A percentile compares a stretch with the other conserved stretches of the same genome.
Conservation (phyloP, 1,139 yeast genomes). For the Scheffersomyces quercinus region DNA sequence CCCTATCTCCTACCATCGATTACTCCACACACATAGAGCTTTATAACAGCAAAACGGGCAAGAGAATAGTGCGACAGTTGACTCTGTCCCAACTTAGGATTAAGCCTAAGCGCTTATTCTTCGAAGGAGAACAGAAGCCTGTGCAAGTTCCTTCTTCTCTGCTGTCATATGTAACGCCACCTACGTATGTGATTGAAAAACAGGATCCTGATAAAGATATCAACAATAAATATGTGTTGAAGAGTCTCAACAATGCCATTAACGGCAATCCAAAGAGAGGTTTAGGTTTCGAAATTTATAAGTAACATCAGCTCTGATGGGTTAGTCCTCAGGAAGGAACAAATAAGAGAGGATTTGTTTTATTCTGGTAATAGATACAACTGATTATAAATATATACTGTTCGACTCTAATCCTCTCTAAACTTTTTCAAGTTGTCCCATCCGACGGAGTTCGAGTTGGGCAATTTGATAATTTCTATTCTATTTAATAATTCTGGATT, state of each 20-base stretch:
- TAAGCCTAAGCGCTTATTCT: conserved; percentile 30
- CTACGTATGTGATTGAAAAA: conserved; percentile 12
- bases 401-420: conserved; percentile 12
- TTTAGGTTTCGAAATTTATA: conserved; percentile 17
- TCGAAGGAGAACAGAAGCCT: conserved; percentile 11
- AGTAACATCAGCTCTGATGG: neutral
- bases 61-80: conserved; percentile 21
- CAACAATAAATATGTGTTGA: conserved; percentile 17
- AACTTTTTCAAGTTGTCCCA: conserved; percentile 49
- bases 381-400: neutral
- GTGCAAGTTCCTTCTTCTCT: neutral
- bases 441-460: conserved; percentile 47
- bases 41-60: conserved; percentile 29
- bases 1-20: conserved; percentile 14
- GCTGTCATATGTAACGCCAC: conserved; percentile 7
- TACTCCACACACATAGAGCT: conserved; percentile 28
- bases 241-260: conserved; percentile 10
- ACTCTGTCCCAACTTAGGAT: conserved; percentile 18
- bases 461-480: conserved; percentile 44
- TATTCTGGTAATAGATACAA: neutral
- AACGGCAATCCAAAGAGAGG: conserved; percentile 12
- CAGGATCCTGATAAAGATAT: conserved; percentile 10
- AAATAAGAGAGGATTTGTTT: neutral
- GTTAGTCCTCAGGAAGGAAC: neutral
- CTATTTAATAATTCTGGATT: conserved; percentile 39